Evolutionary conservation across 2,329 filamentous ascomycete genomes (phyloP).

Genomic region (Phialemonium atrogriseum): DNA sequence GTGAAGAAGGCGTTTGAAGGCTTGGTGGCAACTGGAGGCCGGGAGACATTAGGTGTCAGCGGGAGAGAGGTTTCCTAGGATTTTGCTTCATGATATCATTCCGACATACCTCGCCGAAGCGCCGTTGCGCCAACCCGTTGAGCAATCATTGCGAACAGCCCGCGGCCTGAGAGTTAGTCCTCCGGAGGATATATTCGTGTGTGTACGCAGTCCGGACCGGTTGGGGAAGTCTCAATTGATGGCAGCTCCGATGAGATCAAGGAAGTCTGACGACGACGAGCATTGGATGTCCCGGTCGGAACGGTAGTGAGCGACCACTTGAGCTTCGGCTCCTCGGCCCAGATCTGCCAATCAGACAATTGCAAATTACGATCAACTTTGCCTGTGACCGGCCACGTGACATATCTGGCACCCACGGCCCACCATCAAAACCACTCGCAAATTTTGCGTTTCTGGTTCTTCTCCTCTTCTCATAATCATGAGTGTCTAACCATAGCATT

Average conservation of each 20-base stretch:
- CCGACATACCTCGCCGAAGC: conserved; percentile 45
- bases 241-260: conserved; percentile 3
- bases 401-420: conserved; percentile 2
- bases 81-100: conserved; percentile 1
- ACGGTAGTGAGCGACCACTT: too few relatives aligned
- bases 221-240: too few relatives aligned
- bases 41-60: conserved; percentile 9
- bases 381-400: conserved; percentile 18
- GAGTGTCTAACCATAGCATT: conserved; percentile 30
- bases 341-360: conserved; percentile 27
- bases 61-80: conserved; percentile 3
- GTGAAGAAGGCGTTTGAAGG: conserved; percentile 38
- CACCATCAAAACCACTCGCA: conserved; percentile 12
- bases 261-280: conserved; percentile 2
- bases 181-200: too few relatives aligned
- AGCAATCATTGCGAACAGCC: conserved; percentile 49
- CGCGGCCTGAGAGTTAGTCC: too few relatives aligned
- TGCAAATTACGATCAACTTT: conserved; percentile 7
- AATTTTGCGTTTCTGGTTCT: conserved; percentile 16
- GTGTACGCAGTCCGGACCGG: too few relatives aligned
- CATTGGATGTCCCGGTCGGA: conserved; percentile 2
- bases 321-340: conserved; percentile 35
- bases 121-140: conserved; percentile 50
- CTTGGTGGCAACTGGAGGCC: conserved; percentile 25
- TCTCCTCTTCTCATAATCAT: conserved; percentile 42